Conservation (phyloP, 73 alveolate species). For the Paramecium biaurelia region DNA sequence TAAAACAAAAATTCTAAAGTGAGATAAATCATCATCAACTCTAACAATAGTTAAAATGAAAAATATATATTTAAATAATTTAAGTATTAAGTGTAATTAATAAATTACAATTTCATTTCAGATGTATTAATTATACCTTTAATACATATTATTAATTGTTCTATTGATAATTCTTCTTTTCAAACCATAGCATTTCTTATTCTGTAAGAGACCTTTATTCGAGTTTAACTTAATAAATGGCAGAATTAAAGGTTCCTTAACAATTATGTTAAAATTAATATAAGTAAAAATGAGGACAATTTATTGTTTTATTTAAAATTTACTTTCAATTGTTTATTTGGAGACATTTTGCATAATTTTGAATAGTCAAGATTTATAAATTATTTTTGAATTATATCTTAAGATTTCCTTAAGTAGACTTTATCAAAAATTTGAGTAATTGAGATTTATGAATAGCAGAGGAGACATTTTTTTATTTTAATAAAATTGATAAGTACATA, state of each 20-base stretch:
- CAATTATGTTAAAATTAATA: not conserved
- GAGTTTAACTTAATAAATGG: not conserved
- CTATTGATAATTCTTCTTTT: too few relatives aligned
- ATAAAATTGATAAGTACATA: too few relatives aligned
- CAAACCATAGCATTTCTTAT: not conserved
- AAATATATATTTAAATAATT: too few relatives aligned
- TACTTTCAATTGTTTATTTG: not conserved
- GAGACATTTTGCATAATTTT: not conserved
- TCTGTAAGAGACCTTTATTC: not conserved
- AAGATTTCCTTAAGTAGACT: not conserved
- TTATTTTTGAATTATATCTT: not conserved
- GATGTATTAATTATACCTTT: too few relatives aligned
- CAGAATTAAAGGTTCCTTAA: not conserved
- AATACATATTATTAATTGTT: too few relatives aligned
- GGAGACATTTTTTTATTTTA: too few relatives aligned
- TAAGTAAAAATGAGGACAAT: not conserved
- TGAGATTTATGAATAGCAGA: not conserved
- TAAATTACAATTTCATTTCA: too few relatives aligned
- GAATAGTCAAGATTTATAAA: not conserved
- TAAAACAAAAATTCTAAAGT: too few relatives aligned
- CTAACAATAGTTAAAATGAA: too few relatives aligned
- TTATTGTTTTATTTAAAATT: not conserved
- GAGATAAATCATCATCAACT: too few relatives aligned
- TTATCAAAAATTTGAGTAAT: not conserved
- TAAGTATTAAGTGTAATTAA: too few relatives aligned